A percentile compares a stretch with the other conserved stretches of the same genome.
Conservation (phyloP, 192 early-diverging fungal species). For the Helicostylum pulchrum region DNA sequence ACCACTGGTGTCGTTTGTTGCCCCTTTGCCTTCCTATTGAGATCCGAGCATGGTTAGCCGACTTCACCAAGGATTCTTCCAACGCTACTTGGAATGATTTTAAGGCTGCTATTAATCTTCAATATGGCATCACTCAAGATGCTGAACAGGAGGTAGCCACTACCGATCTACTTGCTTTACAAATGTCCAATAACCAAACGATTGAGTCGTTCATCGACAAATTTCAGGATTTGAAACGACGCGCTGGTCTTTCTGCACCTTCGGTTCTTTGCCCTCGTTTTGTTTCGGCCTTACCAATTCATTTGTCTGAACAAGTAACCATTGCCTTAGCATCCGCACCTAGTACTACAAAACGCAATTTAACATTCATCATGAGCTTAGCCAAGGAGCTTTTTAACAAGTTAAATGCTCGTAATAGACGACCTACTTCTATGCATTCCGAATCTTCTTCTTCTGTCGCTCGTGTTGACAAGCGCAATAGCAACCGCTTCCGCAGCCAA, state of each 20-base stretch:
- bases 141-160: background rate
- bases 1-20: background rate
- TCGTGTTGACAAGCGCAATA: too few relatives aligned
- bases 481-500: too few relatives aligned
- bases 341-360: background rate
- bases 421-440: too few relatives aligned
- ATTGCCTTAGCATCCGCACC: background rate
- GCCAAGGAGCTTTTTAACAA: background rate
- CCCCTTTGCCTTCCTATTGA: background rate
- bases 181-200: background rate
- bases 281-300: background rate
- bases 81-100: background rate
- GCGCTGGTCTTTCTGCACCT: background rate
- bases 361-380: background rate
- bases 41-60: background rate
- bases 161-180: background rate
- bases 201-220: background rate
- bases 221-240: background rate
- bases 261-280: background rate
- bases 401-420: too few relatives aligned
- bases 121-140: background rate
- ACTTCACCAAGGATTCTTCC: background rate
- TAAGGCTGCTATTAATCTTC: background rate
- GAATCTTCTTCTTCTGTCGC: too few relatives aligned
- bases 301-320: background rate